Percentiles rank a stretch among this genome's conserved stretches.
Conservation (phyloP, 371 early-diverging fungal species). For the Haplosporangium sp. region DNA sequence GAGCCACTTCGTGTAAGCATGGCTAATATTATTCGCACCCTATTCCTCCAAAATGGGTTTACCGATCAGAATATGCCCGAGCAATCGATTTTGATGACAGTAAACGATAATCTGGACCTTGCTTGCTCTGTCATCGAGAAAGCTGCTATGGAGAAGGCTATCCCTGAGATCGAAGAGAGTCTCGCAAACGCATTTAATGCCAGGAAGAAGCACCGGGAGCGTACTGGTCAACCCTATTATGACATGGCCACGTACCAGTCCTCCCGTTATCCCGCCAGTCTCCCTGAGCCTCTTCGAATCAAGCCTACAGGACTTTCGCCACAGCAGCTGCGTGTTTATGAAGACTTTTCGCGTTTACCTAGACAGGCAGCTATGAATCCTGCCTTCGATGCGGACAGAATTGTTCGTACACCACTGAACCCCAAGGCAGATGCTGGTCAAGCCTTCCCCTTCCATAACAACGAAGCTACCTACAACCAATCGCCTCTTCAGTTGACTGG, state of each 20-base stretch:
- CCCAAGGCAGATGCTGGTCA: constrained; percentile 57
- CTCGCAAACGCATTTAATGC: constrained; percentile 74
- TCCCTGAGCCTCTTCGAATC: constrained; percentile 88
- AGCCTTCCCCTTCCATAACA: constrained; percentile 53
- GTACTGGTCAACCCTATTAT: constrained; percentile 89
- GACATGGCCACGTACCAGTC: constrained; percentile 82
- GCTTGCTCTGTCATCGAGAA: constrained; percentile 93
- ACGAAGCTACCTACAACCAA: constrained; percentile 47
- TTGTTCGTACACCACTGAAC: constrained; percentile 47
- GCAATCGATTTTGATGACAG: constrained; percentile 81
- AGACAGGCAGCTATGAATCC: constrained; percentile 36
- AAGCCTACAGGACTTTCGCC: constrained; percentile 85
- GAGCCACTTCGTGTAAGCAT: constrained; percentile 94
- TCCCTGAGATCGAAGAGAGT: constrained; percentile 86
- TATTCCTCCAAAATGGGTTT: constrained; percentile 86
- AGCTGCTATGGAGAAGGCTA: constrained; percentile 92
- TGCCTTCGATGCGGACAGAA: constrained; percentile 43
- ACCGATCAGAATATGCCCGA: constrained; percentile 85
- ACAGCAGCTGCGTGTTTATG: constrained; percentile 82
- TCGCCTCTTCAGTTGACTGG: constrained; percentile 57
- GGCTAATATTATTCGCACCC: constrained; percentile 77
- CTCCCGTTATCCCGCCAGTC: constrained; percentile 80
- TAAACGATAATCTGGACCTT: constrained; percentile 91
- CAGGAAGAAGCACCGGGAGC: constrained; percentile 91
- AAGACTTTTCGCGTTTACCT: constrained; percentile 64